phyloP scores from a whole-genome alignment of 208 protist genomes.

The Leishmania guyanensis region DNA sequence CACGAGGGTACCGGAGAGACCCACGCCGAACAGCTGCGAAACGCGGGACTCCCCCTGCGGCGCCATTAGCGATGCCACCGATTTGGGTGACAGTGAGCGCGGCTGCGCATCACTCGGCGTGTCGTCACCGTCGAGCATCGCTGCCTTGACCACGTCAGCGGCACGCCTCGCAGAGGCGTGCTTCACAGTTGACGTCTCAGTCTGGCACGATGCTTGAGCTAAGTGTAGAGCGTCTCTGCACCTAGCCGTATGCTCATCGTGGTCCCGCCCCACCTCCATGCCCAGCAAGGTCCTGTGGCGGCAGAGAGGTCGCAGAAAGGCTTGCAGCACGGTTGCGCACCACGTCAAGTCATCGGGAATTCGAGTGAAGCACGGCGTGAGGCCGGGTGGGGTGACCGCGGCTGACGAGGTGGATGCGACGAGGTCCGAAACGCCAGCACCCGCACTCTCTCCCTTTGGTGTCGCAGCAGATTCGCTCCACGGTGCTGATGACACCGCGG shows the following conservation, averaged over 20 bases:
- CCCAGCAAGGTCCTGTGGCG: neutral
- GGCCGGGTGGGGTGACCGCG: neutral
- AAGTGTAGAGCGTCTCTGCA: too few relatives aligned
- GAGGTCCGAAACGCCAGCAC: neutral
- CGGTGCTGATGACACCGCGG: neutral
- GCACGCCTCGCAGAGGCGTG: neutral
- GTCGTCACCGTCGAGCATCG: neutral
- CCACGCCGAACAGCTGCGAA: neutral
- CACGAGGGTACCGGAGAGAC: neutral
- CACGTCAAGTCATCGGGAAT: conserved; percentile 12
- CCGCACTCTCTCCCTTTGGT: neutral
- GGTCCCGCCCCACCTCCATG: neutral
- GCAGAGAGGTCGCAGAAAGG: conserved; percentile 12
- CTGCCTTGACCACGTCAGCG: neutral
- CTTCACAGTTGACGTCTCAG: neutral
- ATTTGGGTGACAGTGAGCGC: neutral
- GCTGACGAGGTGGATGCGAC: neutral
- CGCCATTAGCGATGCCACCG: neutral
- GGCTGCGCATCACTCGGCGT: neutral
- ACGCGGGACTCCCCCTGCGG: neutral
- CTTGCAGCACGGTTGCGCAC: conserved; percentile 15
- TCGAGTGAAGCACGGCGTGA: neutral
- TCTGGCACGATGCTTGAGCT: neutral
- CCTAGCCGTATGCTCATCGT: neutral
- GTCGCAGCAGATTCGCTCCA: neutral